A percentile compares a stretch with the other conserved stretches of the same genome.
phyloP scores from a whole-genome alignment of 2,329 filamentous ascomycete genomes.

The Aspergillus sp. region DNA sequence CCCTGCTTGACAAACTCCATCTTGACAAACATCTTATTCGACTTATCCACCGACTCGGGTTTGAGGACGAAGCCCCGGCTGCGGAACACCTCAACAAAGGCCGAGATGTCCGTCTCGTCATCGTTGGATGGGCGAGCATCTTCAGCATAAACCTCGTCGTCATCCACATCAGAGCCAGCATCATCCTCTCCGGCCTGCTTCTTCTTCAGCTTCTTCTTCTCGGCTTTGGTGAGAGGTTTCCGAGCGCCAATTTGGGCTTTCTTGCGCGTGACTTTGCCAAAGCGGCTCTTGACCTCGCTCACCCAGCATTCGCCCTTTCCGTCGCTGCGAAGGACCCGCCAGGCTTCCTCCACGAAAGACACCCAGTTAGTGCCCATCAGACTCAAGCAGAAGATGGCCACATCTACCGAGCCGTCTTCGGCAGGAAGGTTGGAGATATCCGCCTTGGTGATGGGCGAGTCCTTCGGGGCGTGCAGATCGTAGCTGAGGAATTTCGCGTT shows the following conservation, averaged over 20 bases:
- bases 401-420: constrained; percentile 70
- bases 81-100: constrained; percentile 79
- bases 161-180: constrained; percentile 41
- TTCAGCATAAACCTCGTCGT: constrained; percentile 55
- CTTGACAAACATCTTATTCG: constrained; percentile 97
- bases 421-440: constrained; percentile 86
- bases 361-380: constrained; percentile 99
- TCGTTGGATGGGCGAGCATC: constrained; percentile 52
- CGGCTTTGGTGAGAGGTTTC: constrained; percentile 40
- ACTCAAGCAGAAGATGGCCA: constrained; percentile 92
- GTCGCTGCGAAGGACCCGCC: constrained; percentile 85
- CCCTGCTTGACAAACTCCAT: constrained; percentile 90
- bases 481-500: constrained; percentile 77
- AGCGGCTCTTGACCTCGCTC: constrained; percentile 93
- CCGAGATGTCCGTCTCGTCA: constrained; percentile 79
- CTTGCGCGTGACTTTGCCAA: constrained; percentile 60
- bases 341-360: constrained; percentile 93
- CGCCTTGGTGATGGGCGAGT: constrained; percentile 73
- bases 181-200: constrained; percentile 50
- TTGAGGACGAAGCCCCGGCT: constrained; percentile 83
- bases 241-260: constrained; percentile 38
- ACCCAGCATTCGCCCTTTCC: constrained; percentile 86
- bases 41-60: constrained; percentile 70
- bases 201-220: constrained; percentile 44
- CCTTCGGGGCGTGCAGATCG: constrained; percentile 75